A percentile compares a stretch with the other conserved stretches of the same genome.
Evolutionary conservation across 768 basidiomycete species (phyloP).

Genomic region (Leccinum variicolor): DNA sequence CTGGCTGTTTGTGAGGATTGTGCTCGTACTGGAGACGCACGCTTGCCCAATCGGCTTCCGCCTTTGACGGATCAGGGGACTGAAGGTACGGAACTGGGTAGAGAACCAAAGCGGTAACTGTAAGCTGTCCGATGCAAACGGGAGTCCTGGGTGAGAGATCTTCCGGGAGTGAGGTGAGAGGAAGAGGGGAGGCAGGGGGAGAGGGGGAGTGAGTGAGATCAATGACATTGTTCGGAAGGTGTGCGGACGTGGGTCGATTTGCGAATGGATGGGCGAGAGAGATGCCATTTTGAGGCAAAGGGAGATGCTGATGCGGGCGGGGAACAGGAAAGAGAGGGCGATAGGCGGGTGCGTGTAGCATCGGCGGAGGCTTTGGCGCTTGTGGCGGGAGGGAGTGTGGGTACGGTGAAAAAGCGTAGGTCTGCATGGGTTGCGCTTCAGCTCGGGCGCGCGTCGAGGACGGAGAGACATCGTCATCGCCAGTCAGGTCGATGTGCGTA

Average conservation of each 20-base stretch:
- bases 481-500: conserved; percentile 67
- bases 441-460: conserved; percentile 30
- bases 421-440: conserved; percentile 38
- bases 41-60: conserved; percentile 61
- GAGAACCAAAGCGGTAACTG: conserved; percentile 81
- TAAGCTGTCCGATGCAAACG: conserved; percentile 83
- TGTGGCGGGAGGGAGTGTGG: conserved; percentile 21
- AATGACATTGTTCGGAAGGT: conserved; percentile 54
- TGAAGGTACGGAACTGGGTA: conserved; percentile 72
- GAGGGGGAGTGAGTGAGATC: conserved; percentile 71
- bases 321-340: conserved; percentile 52
- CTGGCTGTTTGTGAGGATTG: conserved; percentile 47
- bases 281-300: conserved; percentile 22
- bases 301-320: conserved; percentile 20
- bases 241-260: conserved; percentile 19
- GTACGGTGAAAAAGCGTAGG: conserved; percentile 23
- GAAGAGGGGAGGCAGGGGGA: conserved; percentile 39
- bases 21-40: conserved; percentile 74
- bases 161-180: conserved; percentile 38
- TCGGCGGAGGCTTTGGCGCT: conserved; percentile 25
- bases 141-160: conserved; percentile 77
- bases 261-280: conserved; percentile 21
- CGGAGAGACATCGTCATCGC: conserved; percentile 56
- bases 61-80: conserved; percentile 37
- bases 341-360: conserved; percentile 32